A percentile compares a stretch with the other conserved stretches of the same genome.
Conservation (phyloP, 1,284 basidiomycete species). For the Papiliotrema nemorosa region DNA sequence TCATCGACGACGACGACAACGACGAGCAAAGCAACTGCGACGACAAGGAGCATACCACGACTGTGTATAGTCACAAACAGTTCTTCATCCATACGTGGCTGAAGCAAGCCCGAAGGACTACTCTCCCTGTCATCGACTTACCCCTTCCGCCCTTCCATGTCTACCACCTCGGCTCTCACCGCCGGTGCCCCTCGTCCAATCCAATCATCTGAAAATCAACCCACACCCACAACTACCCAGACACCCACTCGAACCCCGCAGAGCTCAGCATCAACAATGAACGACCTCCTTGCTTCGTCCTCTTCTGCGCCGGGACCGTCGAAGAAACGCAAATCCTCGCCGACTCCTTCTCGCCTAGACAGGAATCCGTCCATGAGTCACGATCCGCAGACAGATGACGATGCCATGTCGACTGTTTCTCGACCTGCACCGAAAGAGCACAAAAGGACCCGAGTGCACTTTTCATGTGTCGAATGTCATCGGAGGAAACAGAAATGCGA, state of each 20-base stretch:
- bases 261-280: background rate
- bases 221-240: background rate
- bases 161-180: background rate
- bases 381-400: conserved; percentile 34
- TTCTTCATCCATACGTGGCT: too few relatives aligned
- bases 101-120: too few relatives aligned
- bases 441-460: conserved; percentile 49
- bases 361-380: conserved; percentile 20
- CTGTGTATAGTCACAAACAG: too few relatives aligned
- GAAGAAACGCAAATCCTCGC: conserved; percentile 34
- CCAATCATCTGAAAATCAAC: background rate
- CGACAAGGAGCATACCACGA: too few relatives aligned
- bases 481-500: conserved; percentile 49
- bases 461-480: conserved; percentile 49
- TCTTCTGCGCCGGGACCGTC: conserved; percentile 6
- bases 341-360: conserved; percentile 13
- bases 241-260: background rate
- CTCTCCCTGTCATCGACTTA: too few relatives aligned
- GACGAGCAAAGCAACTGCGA: too few relatives aligned
- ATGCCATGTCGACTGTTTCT: conserved; percentile 20
- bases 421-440: conserved; percentile 17
- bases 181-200: background rate
- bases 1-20: too few relatives aligned
- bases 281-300: background rate
- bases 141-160: too few relatives aligned